Evolutionary conservation across 192 early-diverging fungal species (phyloP), one percentile per base, ranked within the genome.

Genomic region (Chytriomyces hyalinus): DNA sequence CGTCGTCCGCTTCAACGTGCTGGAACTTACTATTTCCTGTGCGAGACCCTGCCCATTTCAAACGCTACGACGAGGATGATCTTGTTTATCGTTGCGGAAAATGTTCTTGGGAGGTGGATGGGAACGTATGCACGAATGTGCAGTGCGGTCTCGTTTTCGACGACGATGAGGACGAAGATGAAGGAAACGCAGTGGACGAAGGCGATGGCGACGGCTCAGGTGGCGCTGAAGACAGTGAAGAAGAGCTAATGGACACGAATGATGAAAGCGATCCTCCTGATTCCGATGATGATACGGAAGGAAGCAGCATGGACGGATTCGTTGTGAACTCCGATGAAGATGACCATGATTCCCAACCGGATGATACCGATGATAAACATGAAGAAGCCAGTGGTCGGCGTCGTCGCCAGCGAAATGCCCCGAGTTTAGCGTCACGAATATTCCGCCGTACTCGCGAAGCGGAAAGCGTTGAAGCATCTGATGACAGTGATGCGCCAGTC

Each of bases 151-250:
- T 49, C 8, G 63, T 47, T 6, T 78, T 75, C 66, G 61, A 46
- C 10, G 73, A 61, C 22, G 67, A 76, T 70, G 75, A 78, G 13
- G 47, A 50, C 20, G 75, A 76, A 49, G 75, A 22, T 49, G 75
- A 59, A 0, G 75, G 36, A 8, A 65, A 51, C 15, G 71, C 49
- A n/a, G 24, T 26, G n/a, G 63, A 20, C 26, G 22, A 65, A 11
- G 11, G 15, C 46, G 17, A 45, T 73, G 63, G 73, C 43, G 22
- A 78, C n/a, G 45, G 61, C 20, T 48, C 53, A 20, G 53, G 47
- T 50, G 13, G 43, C 47, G 36, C 11, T 26, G 20, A 28, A 26
- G 36, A 22, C 20, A 46, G 47, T 15, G 67, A 48, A 47, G 67
- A 68, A 48, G 67, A 68, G 44, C 17, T 4, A 71, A 71, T 70